Percentiles rank a stretch among this genome's conserved stretches.
These are phyloP conservation scores for Trametopsis cervina DNA, from an alignment of 768 basidiomycete genomes.

Conservation along the genomic window DNA sequence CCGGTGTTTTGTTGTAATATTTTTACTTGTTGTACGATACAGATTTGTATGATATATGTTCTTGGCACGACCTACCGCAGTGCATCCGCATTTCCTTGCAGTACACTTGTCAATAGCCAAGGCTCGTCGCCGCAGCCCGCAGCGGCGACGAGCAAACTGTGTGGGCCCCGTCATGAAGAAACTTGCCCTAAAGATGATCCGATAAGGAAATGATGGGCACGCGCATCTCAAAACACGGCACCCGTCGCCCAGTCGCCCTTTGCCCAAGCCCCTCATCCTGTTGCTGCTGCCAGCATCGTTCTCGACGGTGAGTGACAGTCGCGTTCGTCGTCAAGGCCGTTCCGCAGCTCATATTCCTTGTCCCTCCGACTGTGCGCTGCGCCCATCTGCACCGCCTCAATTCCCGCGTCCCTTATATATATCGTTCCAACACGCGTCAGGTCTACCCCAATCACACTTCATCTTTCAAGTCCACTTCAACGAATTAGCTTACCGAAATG, in stretches of 20 bases:
- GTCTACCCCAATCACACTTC: constrained; percentile 14
- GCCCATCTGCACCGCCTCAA: constrained; percentile 12
- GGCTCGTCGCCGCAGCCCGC: no score
- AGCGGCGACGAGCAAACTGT: no score
- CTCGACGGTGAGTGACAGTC: constrained; percentile 10
- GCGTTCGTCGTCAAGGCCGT: constrained; percentile 11
- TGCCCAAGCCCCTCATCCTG: constrained; percentile 23
- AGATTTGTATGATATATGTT: no score
- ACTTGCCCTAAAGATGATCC: constrained; percentile 26
- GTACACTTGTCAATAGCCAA: no score
- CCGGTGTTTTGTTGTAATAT: no score
- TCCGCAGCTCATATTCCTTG: constrained; percentile 7
- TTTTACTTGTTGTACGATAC: no score
- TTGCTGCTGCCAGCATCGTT: constrained; percentile 9
- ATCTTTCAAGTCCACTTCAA: constrained; percentile 16
- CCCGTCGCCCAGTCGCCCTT: constrained; percentile 19
- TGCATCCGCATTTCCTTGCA: no score
- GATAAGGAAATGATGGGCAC: constrained; percentile 20
- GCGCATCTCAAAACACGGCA: constrained; percentile 12
- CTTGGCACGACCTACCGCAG: no score
- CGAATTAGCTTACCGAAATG: constrained; percentile 33
- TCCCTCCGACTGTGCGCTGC: neutral
- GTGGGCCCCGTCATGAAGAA: no score
- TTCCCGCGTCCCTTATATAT: constrained; percentile 13
- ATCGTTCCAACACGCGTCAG: constrained; percentile 8